phyloP scores from a whole-genome alignment of 805 yeast species.

The Starmerella vaccinii region DNA sequence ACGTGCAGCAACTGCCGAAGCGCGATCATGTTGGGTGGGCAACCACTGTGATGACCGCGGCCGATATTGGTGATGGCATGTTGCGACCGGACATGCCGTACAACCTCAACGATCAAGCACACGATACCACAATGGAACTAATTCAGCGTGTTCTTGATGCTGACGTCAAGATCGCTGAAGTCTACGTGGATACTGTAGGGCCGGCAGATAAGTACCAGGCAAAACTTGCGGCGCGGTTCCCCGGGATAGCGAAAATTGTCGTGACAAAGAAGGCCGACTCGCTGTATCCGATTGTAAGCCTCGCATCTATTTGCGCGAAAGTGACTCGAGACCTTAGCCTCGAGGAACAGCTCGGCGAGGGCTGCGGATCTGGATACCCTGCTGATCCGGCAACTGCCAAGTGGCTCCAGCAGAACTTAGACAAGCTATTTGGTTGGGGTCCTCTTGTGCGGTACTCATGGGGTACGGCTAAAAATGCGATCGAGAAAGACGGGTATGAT shows the following conservation, averaged over 20 bases:
- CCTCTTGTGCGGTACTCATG: conserved; percentile 72
- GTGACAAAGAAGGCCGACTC: conserved; percentile 96
- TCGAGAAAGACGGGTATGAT: conserved; percentile 44
- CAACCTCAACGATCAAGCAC: conserved; percentile 92
- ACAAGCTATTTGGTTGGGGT: conserved; percentile 80
- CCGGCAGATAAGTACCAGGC: conserved; percentile 79
- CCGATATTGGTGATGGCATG: conserved; percentile 86
- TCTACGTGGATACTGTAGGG: conserved; percentile 93
- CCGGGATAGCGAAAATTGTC: conserved; percentile 49
- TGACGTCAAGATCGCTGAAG: conserved; percentile 56
- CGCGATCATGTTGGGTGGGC: conserved; percentile 70
- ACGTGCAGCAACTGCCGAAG: neutral
- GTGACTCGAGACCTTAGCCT: conserved; percentile 78
- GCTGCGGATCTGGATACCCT: conserved; percentile 89
- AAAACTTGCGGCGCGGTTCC: conserved; percentile 61
- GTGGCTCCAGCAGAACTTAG: conserved; percentile 59
- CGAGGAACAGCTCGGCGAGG: conserved; percentile 28
- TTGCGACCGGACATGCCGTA: conserved; percentile 51
- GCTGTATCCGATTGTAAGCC: conserved; percentile 79
- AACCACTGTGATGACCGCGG: conserved; percentile 71
- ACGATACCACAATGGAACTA: conserved; percentile 77
- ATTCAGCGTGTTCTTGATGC: conserved; percentile 53
- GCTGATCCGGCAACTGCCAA: conserved; percentile 75
- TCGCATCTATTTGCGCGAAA: conserved; percentile 92
- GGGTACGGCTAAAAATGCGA: conserved; percentile 78